Conservation (phyloP, 176 grass and related monocot species). For the Leersia perrieri region DNA sequence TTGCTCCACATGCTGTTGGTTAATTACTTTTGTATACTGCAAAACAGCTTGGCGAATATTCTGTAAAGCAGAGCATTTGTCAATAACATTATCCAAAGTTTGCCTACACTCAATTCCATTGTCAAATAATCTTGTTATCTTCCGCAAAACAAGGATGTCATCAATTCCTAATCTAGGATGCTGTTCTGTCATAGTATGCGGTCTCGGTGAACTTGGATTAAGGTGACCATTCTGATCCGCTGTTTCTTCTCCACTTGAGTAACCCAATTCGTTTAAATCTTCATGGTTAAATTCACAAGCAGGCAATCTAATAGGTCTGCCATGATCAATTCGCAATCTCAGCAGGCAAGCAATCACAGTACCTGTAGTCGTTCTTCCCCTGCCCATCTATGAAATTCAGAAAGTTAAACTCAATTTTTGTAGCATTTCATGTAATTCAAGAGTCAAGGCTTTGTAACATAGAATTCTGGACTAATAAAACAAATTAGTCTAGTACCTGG, state of each 20-base stretch:
- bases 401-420: constrained; percentile 23
- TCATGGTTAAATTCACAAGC: constrained; percentile 44
- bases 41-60: constrained; percentile 96
- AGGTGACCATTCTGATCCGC: constrained; percentile 48
- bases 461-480: constrained; percentile 14
- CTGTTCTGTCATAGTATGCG: constrained; percentile 40
- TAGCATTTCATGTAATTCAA: constrained; percentile 22
- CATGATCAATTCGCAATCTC: constrained; percentile 79
- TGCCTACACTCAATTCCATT: constrained; percentile 87
- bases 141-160: constrained; percentile 88
- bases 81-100: constrained; percentile 82
- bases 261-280: constrained; percentile 44
- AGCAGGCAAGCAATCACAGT: constrained; percentile 95
- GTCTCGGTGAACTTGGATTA: constrained; percentile 48
- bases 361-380: constrained; percentile 92
- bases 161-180: constrained; percentile 74
- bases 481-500: constrained; percentile 53
- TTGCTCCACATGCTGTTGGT: constrained; percentile 86
- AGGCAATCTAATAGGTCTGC: constrained; percentile 76
- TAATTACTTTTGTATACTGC: constrained; percentile 87
- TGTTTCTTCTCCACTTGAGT: constrained; percentile 74
- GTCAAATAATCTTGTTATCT: constrained; percentile 93
- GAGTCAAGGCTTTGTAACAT: not conserved
- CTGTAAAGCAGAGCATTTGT: constrained; percentile 91
- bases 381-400: constrained; percentile 75